Conservation (phyloP, 169 alveolate species). For the Besnoitia besnoiti region DNA sequence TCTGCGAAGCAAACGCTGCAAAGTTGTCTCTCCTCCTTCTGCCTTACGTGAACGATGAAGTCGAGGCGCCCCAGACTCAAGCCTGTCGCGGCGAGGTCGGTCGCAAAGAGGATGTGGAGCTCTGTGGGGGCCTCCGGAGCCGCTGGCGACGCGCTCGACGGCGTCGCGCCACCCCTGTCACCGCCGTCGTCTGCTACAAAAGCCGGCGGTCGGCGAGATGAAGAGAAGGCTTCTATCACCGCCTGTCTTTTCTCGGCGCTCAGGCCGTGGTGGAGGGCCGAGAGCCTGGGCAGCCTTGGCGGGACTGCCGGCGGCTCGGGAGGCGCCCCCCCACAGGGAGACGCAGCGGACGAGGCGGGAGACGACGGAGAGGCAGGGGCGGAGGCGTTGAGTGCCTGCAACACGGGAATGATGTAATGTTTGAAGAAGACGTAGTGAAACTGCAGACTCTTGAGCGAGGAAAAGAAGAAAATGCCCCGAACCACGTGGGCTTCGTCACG, state of each 20-base stretch:
- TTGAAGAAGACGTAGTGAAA: constrained; percentile 61
- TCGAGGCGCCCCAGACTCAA: constrained; percentile 31
- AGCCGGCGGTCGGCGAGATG: neutral
- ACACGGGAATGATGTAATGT: constrained; percentile 42
- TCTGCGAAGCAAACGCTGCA: neutral
- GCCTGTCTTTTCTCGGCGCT: constrained; percentile 42
- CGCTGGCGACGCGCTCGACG: too few species aligned
- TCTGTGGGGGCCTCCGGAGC: too few species aligned
- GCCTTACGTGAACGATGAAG: constrained; percentile 48
- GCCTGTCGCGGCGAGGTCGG: constrained; percentile 59
- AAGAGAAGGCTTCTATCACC: constrained; percentile 34
- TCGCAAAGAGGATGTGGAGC: constrained; percentile 20
- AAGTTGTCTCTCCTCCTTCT: neutral
- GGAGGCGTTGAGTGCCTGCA: neutral
- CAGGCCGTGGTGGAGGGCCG: constrained; percentile 58
- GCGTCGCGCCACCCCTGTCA: too few species aligned
- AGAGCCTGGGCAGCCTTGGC: constrained; percentile 3
- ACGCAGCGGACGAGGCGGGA: neutral
- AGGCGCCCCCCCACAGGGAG: neutral
- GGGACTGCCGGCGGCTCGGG: neutral
- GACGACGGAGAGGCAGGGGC: neutral
- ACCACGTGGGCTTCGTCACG: neutral
- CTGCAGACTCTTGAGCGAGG: constrained; percentile 42
- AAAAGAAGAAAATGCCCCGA: constrained; percentile 38
- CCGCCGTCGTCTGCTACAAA: neutral